These are phyloP conservation scores for Botrytis galanthina DNA, from an alignment of 2,329 filamentous ascomycete species.

Conservation along the genomic window DNA sequence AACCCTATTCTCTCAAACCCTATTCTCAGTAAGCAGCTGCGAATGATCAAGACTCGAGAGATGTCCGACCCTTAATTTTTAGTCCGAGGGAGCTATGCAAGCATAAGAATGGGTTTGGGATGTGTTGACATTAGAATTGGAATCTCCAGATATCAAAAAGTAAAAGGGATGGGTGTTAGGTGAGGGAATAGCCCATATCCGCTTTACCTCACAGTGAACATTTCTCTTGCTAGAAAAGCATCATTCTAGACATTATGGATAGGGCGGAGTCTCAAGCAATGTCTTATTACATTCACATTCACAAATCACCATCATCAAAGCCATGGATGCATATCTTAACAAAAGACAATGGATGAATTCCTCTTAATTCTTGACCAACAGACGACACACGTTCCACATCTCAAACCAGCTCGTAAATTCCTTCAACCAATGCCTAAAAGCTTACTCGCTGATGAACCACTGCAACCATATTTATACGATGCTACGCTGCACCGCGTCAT, in stretches of 20 bases:
- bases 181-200: neutral
- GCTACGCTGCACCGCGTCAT: neutral
- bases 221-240: neutral
- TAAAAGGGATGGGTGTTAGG: neutral
- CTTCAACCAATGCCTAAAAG: neutral
- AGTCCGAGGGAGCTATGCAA: neutral
- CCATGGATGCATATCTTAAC: neutral
- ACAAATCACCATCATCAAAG: neutral
- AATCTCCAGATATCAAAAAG: neutral
- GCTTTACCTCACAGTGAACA: neutral
- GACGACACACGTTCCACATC: neutral
- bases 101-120: neutral
- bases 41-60: neutral
- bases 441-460: neutral
- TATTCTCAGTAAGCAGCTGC: too few species aligned
- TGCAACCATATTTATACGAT: conserved; percentile 13
- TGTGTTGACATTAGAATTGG: too few species aligned
- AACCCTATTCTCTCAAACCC: too few species aligned
- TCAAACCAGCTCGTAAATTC: neutral
- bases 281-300: neutral
- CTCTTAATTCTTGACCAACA: neutral
- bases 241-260: neutral
- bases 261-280: neutral
- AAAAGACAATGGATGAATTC: neutral
- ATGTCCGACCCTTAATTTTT: neutral